Evolutionary conservation across 148 eudicot species (phyloP), one percentile per base, ranked within the genome.

Genomic region (Agrostemma githago): DNA sequence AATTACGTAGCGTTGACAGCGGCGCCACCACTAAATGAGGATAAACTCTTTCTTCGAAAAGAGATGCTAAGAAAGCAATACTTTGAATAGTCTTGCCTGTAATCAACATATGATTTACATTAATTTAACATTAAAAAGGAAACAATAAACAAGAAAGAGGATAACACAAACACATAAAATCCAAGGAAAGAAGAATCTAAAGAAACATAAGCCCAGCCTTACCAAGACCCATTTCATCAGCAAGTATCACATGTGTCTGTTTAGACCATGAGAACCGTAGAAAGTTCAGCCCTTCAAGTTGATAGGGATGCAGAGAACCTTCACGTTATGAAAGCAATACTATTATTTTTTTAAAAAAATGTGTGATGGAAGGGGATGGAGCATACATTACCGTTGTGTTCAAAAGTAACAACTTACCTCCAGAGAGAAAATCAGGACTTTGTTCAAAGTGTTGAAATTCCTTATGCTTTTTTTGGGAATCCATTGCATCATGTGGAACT

Each of bases 201-300:
- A 66, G 16, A 68, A 73, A 62, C 16, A 56, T 20, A 68, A 59
- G 7, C 40, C 57, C 20, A 15, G 11, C 56, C 56, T 74, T 82
- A 95, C 99, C 99, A 78, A 95, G 93, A 71, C 99, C 99, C 99
- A 95, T 92, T 77, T 95, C 99, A 86, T 95, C 99, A 42, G 99
- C 99, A 78, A 95, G 97, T 78, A 95, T 92, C 79, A 95, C 97
- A 81, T 92, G 99, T n/a, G 99, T 95, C 79, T 90, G 92, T 77
- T 95, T 95, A 65, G 92, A 86, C 94, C 97, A 95, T 59, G 99
- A 86, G 81, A 84, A 95, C 42, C 99, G 97, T 79, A 95, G 81
- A 83, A 95, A 95, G 74, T 95, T 95, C 89, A 95, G 78, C 74
- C 99, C 99, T 77, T 95, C 99, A 26, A 95, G 96, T 84, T 95